These are phyloP conservation scores for Myxozyma sirexii DNA, from an alignment of 805 yeast species.

Conservation along the genomic window DNA sequence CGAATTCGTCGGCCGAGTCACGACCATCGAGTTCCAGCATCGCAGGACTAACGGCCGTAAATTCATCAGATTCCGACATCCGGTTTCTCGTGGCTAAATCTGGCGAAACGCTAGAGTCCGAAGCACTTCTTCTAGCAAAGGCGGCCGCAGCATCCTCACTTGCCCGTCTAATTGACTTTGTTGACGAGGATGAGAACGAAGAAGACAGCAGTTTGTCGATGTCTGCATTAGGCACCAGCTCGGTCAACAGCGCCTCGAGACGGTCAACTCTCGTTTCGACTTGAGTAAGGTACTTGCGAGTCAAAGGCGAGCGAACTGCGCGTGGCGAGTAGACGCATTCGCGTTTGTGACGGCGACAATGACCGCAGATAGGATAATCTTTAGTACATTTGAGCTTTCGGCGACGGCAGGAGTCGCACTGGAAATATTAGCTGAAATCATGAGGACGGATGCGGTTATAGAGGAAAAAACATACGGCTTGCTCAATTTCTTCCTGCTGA, in stretches of 20 bases:
- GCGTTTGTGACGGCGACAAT: constrained; percentile 73
- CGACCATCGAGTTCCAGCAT: constrained; percentile 5
- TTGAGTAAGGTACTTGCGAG: constrained; percentile 70
- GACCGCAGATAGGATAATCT: constrained; percentile 72
- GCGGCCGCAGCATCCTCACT: constrained; percentile 21
- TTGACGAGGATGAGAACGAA: constrained; percentile 32
- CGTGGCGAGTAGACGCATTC: constrained; percentile 78
- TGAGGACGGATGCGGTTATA: neutral
- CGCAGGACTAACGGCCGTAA: constrained; percentile 6
- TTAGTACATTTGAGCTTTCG: constrained; percentile 81
- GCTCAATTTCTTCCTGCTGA: constrained; percentile 37
- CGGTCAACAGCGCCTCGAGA: constrained; percentile 51
- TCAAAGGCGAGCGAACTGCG: constrained; percentile 75
- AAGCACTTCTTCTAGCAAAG: constrained; percentile 1
- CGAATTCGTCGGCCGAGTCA: constrained; percentile 5
- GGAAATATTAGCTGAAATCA: neutral
- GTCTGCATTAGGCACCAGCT: constrained; percentile 51
- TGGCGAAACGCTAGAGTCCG: constrained; percentile 22
- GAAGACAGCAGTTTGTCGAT: constrained; percentile 46
- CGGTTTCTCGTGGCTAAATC: constrained; percentile 4
- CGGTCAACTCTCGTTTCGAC: constrained; percentile 62
- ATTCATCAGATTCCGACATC: constrained; percentile 18
- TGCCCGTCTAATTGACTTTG: constrained; percentile 23
- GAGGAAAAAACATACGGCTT: constrained; percentile 37
- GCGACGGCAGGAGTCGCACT: constrained; percentile 81